These are phyloP conservation scores for Neurospora sp. DNA, from an alignment of 495 filamentous ascomycete genomes.

Conservation along the genomic window DNA sequence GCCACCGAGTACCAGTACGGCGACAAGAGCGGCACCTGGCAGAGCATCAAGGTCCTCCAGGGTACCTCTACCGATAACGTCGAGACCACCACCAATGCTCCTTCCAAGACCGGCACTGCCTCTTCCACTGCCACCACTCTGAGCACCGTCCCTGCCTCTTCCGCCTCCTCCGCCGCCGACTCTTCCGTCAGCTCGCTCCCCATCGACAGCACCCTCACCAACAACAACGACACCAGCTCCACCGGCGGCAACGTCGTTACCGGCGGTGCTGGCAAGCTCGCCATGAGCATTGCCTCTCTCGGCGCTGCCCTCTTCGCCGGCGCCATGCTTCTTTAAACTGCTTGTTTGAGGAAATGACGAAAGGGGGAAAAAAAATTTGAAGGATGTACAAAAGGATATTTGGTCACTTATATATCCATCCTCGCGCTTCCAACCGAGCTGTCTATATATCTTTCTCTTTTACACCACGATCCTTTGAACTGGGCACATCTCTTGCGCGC, in stretches of 20 bases:
- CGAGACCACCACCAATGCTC: conserved; percentile 27
- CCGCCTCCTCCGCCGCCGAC: background rate
- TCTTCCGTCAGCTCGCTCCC: conserved; percentile 7
- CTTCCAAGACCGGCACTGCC: conserved; percentile 13
- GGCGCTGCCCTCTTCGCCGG: conserved; percentile 19
- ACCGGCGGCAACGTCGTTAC: background rate
- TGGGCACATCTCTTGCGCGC: background rate
- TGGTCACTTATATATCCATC: background rate
- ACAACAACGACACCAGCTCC: background rate
- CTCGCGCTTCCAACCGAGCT: conserved; percentile 2
- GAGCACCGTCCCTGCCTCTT: conserved; percentile 1
- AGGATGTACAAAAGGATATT: background rate
- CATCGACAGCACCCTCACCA: conserved; percentile 1
- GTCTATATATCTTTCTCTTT: background rate
- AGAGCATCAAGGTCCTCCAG: conserved; percentile 62
- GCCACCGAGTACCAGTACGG: conserved; percentile 59
- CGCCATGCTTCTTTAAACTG: conserved; percentile 19
- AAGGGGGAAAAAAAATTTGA: background rate
- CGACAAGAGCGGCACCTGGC: conserved; percentile 60
- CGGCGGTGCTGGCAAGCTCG: conserved; percentile 16
- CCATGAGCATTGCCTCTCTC: conserved; percentile 10
- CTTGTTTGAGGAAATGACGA: background rate
- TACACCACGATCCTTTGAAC: background rate
- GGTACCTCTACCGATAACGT: conserved; percentile 57
- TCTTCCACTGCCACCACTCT: conserved; percentile 14